phyloP scores from a whole-genome alignment of 768 basidiomycete genomes.

The Mycena leptocephala region DNA sequence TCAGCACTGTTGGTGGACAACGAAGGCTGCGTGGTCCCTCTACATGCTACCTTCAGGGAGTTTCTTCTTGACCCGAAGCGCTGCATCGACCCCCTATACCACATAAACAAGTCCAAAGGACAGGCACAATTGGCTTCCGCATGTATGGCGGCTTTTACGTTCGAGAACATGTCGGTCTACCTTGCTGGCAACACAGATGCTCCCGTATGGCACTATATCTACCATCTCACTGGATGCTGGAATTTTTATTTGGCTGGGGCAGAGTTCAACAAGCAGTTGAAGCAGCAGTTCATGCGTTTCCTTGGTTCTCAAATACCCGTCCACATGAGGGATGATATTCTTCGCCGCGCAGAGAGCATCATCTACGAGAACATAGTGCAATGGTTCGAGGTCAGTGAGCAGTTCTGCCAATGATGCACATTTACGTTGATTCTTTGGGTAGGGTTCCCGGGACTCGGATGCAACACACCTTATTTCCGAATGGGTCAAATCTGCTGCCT shows the following conservation, averaged over 20 bases:
- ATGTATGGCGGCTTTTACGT: constrained; percentile 1
- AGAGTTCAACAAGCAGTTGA: not conserved
- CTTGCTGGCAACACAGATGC: not conserved
- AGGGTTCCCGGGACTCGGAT: too few relatives aligned
- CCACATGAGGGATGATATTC: not conserved
- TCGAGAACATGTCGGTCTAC: not conserved
- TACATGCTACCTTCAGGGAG: constrained; percentile 14
- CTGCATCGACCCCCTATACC: constrained; percentile 8
- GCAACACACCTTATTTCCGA: not conserved
- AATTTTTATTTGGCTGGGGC: not conserved
- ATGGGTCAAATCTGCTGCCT: not conserved
- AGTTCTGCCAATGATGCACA: not conserved
- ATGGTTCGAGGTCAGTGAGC: constrained; percentile 6
- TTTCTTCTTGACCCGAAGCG: constrained; percentile 12
- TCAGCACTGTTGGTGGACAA: constrained; percentile 2
- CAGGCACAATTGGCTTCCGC: not conserved
- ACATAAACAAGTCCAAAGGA: not conserved
- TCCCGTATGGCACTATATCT: not conserved
- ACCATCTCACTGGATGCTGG: not conserved
- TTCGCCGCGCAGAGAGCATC: too few relatives aligned
- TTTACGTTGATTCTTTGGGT: too few relatives aligned
- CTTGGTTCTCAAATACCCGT: not conserved
- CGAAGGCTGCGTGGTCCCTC: not conserved
- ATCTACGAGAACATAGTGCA: not conserved
- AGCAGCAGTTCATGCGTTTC: not conserved